These are phyloP conservation scores for Bolboschoenus planiculmis DNA, from an alignment of 176 grass and related monocot species.

Conservation along the genomic window DNA sequence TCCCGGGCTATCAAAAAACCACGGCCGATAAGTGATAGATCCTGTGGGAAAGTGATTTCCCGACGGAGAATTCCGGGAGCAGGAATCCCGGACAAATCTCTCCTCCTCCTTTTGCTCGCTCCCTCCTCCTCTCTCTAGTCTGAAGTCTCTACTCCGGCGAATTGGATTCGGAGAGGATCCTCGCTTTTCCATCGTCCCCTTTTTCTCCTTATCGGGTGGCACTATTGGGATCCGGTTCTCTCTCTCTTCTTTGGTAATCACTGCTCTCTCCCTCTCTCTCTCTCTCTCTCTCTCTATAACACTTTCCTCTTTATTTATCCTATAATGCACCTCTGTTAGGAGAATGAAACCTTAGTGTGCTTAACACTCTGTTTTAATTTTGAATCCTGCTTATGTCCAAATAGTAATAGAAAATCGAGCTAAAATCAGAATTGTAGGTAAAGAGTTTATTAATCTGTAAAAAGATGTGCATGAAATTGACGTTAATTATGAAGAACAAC, in stretches of 20 bases:
- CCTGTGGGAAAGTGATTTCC: not conserved
- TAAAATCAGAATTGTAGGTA: not conserved
- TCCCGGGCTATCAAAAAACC: not conserved
- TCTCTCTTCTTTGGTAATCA: not conserved
- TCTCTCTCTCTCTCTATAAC: not conserved
- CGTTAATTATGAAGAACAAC: not conserved
- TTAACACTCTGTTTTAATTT: not conserved
- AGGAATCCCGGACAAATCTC: not conserved
- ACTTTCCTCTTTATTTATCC: not conserved
- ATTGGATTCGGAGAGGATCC: not conserved
- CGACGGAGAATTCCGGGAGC: not conserved
- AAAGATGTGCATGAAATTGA: not conserved
- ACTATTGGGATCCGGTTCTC: not conserved
- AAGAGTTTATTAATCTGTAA: not conserved
- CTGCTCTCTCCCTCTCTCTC: not conserved
- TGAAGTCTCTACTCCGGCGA: not conserved
- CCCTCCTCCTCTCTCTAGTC: not conserved
- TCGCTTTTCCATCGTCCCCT: not conserved
- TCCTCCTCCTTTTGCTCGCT: not conserved
- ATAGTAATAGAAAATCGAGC: not conserved
- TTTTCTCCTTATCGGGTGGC: not conserved
- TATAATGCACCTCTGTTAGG: not conserved
- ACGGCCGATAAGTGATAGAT: not conserved
- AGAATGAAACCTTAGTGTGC: not conserved
- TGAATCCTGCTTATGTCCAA: not conserved